Conservation (phyloP, 768 basidiomycete genomes). For the Pulveroboletus sp. region DNA sequence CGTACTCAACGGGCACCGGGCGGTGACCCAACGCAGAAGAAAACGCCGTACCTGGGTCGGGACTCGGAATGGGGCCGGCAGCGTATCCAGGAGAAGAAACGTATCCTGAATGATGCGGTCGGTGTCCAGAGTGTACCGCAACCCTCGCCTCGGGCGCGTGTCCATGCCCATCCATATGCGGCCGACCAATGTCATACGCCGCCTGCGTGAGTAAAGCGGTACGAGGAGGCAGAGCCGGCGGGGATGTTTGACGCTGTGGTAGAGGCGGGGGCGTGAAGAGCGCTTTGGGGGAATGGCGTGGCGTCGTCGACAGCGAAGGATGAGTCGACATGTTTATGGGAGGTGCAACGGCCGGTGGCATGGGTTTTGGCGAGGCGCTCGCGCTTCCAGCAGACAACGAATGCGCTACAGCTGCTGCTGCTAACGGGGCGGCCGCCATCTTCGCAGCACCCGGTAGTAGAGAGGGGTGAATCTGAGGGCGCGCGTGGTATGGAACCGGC, state of each 20-base stretch:
- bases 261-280: neutral
- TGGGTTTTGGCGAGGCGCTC: neutral
- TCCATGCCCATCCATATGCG: neutral
- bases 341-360: slow-evolving; percentile 4
- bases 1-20: neutral
- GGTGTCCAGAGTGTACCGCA: neutral
- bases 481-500: neutral
- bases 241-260: neutral
- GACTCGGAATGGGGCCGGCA: neutral
- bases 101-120: neutral
- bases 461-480: slow-evolving; percentile 7
- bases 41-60: neutral
- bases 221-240: neutral
- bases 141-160: neutral
- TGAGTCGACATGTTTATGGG: slow-evolving; percentile 8
- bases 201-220: neutral
- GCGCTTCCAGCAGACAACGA: neutral
- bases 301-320: slow-evolving; percentile 3
- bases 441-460: neutral
- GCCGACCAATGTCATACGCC: neutral
- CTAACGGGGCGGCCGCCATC: neutral
- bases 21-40: neutral
- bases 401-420: neutral
- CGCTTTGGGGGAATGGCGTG: neutral
- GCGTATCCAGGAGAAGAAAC: neutral